Evolutionary conservation across 148 eudicot genomes (phyloP), one percentile per base, ranked within the genome.

Genomic region (Nepenthes gracilis): DNA sequence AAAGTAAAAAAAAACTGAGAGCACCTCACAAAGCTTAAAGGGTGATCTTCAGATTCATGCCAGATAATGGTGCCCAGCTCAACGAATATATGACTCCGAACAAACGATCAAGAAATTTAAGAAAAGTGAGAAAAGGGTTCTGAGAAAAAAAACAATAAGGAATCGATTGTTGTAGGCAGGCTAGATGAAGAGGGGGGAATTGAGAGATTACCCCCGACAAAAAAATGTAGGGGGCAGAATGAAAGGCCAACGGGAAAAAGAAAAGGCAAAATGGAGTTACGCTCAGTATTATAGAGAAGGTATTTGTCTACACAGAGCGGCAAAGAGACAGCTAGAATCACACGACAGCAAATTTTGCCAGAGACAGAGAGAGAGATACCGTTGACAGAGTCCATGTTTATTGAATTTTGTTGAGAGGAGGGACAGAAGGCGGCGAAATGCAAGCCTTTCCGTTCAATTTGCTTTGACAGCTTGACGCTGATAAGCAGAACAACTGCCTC

Each of bases 361-460:
- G 36, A 12, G 43, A 33, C 1, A 60, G 10, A 47, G 55, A 35
- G 33, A 61, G 6, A 61, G 64, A 60, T 34, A 34, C 35, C 43
- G 43, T 61, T 61, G 64, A 54, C 64, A 61, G 37, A 33, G 35
- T 47, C 43, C 9, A 50, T 13, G 33, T 10, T 33, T 59, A 14
- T 23, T 60, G 50, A 38, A 4, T n/a, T 38, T 38, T 35, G 37
- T 9, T 15, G 53, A 34, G 64, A 51, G 54, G 40, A 45, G n/a
- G 13, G 37, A 23, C 12, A 12, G 8, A 36, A 2, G 36, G 6
- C 32, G 33, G 56, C 66, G 74, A 59, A 69, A 66, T 66, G 71
- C 67, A 64, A 63, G 60, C 66, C 77, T 72, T 73, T 51, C 62
- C 62, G 14, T 66, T 62, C 66, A 54, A 33, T 13, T 63, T 47